Evolutionary conservation across 2,329 filamentous ascomycete genomes (phyloP).

Genomic region (Volutella citrinella): DNA sequence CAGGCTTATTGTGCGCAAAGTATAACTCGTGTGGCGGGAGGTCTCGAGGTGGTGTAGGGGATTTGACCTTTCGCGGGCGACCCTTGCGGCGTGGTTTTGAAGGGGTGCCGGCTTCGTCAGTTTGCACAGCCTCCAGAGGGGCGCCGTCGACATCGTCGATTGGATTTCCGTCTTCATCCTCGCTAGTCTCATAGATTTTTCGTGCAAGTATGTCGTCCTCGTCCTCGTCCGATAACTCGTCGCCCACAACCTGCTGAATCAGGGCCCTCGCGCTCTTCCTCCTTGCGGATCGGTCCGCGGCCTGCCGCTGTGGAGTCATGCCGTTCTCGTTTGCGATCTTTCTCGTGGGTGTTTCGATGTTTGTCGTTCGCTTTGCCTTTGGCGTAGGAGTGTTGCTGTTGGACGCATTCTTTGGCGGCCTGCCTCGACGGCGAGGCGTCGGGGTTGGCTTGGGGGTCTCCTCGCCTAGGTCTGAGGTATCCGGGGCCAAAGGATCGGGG

Average conservation of each 20-base stretch:
- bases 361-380: constrained; percentile 30
- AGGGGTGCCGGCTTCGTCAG: constrained; percentile 39
- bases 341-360: constrained; percentile 39
- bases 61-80: constrained; percentile 42
- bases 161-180: constrained; percentile 51
- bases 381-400: constrained; percentile 36
- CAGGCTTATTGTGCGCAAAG: constrained; percentile 87
- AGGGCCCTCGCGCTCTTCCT: constrained; percentile 78
- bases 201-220: constrained; percentile 67
- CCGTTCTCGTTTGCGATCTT: constrained; percentile 29
- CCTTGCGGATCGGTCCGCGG: constrained; percentile 80
- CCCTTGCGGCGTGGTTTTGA: constrained; percentile 37
- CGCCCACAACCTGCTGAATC: constrained; percentile 67
- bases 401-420: constrained; percentile 30
- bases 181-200: constrained; percentile 62
- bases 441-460: constrained; percentile 31
- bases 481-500: no score
- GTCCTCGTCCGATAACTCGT: constrained; percentile 67
- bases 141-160: constrained; percentile 28
- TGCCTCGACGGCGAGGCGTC: constrained; percentile 34
- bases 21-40: constrained; percentile 87
- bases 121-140: constrained; percentile 15
- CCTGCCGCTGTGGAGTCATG: constrained; percentile 62
- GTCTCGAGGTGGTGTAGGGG: constrained; percentile 76
- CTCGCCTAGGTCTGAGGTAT: no score